A percentile compares a stretch with the other conserved stretches of the same genome.
Conservation (phyloP, 2,329 filamentous ascomycete genomes). For the Capronia coronata region DNA sequence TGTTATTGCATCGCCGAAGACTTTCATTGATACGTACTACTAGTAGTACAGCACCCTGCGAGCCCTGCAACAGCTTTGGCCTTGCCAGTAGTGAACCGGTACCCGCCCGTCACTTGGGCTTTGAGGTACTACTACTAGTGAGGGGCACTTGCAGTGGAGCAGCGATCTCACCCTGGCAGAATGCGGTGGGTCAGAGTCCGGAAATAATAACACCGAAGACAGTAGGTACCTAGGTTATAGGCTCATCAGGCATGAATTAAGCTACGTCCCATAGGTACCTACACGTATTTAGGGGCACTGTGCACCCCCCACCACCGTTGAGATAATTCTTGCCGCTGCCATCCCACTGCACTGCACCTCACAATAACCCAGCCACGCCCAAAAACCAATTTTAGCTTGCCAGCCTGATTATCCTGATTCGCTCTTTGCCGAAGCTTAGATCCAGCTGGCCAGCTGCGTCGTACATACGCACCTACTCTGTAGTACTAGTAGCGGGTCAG, state of each 20-base stretch:
- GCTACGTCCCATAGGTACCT: background rate
- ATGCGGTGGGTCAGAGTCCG: no score
- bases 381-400: constrained; percentile 4
- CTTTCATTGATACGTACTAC: background rate
- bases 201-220: no score
- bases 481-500: background rate
- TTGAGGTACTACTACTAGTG: background rate
- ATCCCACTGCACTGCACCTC: no score
- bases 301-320: no score
- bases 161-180: no score
- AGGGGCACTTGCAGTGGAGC: background rate
- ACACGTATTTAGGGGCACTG: no score
- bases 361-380: no score
- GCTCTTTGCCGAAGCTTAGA: background rate
- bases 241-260: background rate
- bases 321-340: no score
- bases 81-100: background rate
- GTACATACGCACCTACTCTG: no score
- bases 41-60: no score
- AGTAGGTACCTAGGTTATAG: background rate
- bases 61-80: background rate
- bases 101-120: background rate
- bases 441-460: background rate
- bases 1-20: constrained; percentile 1
- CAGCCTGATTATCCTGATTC: constrained; percentile 7